phyloP scores from a whole-genome alignment of 2,329 filamentous ascomycete genomes.

The Talaromyces piceae region DNA sequence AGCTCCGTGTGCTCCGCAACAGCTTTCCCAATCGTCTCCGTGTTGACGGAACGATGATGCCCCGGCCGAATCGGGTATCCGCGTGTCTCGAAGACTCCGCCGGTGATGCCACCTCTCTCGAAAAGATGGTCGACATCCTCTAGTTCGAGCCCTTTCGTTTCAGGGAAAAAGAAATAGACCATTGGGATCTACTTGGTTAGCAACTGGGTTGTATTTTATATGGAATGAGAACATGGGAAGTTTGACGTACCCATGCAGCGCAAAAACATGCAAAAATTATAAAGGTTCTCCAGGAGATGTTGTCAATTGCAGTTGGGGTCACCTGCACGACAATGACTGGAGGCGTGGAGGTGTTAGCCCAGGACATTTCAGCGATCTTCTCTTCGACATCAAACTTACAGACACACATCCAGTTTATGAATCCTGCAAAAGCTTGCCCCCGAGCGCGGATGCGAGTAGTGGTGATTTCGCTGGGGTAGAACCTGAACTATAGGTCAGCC shows the following conservation, averaged over 20 bases:
- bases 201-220: too few relatives aligned
- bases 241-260: slow-evolving; percentile 17
- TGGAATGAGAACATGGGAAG: too few relatives aligned
- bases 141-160: slow-evolving; percentile 56
- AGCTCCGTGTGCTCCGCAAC: background rate
- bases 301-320: slow-evolving; percentile 18
- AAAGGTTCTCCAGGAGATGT: slow-evolving; percentile 25
- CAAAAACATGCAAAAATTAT: slow-evolving; percentile 19
- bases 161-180: slow-evolving; percentile 58
- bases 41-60: background rate
- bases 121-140: slow-evolving; percentile 55
- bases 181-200: slow-evolving; percentile 33
- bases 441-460: slow-evolving; percentile 35
- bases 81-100: slow-evolving; percentile 27
- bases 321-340: slow-evolving; percentile 12
- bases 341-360: background rate
- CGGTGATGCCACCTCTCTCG: slow-evolving; percentile 28
- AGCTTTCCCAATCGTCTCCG: background rate
- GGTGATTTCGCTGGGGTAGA: slow-evolving; percentile 36
- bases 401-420: slow-evolving; percentile 31
- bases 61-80: slow-evolving; percentile 15
- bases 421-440: slow-evolving; percentile 34
- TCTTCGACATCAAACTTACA: slow-evolving; percentile 20
- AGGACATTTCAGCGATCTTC: background rate
- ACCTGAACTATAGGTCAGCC: slow-evolving; percentile 11